These are phyloP conservation scores for Nemania diffusa DNA, from an alignment of 2,329 filamentous ascomycete species.

Conservation along the genomic window DNA sequence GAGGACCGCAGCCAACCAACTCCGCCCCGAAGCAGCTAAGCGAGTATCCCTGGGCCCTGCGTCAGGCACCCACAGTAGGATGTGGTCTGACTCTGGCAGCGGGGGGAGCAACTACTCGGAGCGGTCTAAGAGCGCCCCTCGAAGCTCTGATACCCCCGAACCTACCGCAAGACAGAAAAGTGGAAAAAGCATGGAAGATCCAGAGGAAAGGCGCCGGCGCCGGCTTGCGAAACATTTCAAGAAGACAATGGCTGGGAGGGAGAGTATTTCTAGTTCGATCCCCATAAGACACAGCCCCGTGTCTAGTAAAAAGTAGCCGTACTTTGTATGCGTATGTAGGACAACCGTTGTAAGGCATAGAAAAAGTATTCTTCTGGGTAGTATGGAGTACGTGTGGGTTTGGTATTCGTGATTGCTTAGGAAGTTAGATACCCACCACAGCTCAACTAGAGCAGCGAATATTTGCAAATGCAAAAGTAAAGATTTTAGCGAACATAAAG, in stretches of 20 bases:
- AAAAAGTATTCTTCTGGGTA: background rate
- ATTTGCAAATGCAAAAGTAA: background rate
- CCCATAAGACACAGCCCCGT: constrained; percentile 36
- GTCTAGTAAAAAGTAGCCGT: constrained; percentile 37
- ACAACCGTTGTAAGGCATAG: too few relatives aligned
- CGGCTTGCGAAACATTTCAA: constrained; percentile 32
- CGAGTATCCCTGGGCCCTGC: constrained; percentile 15
- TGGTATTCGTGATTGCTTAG: constrained; percentile 4
- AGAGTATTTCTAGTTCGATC: constrained; percentile 32
- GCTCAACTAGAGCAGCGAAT: background rate
- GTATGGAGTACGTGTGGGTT: constrained; percentile 20
- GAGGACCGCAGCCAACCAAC: constrained; percentile 21
- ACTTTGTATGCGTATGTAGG: background rate
- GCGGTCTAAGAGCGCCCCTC: background rate
- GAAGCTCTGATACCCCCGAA: constrained; percentile 8
- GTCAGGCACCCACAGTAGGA: background rate
- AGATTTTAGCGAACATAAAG: background rate
- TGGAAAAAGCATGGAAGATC: constrained; percentile 11
- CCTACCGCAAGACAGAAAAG: background rate
- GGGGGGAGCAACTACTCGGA: constrained; percentile 18
- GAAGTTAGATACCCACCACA: constrained; percentile 19
- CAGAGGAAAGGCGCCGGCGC: constrained; percentile 29
- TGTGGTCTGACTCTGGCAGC: constrained; percentile 21
- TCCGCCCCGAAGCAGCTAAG: constrained; percentile 23
- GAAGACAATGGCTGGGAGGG: constrained; percentile 22